Evolutionary conservation across 306 rosid genomes (phyloP), one percentile per base, ranked within the genome.

Genomic region (Cicer arietinum): DNA sequence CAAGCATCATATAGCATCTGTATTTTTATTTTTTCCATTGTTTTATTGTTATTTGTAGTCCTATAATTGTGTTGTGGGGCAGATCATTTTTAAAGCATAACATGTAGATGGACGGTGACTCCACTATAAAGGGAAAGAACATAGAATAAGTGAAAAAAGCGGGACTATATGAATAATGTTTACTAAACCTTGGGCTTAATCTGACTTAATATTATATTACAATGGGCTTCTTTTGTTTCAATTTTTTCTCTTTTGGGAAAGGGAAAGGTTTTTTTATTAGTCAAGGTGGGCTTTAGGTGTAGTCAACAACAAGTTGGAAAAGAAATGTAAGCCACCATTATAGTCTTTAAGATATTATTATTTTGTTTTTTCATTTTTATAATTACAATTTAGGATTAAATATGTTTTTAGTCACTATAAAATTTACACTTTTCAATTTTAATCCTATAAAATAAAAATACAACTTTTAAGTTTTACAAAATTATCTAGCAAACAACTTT

Each of bases 1-100:
- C 85, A 82, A 56, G 82, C 84, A 57, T 88, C 84, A 59, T 82
- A 86, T 10, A 90, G 72, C 77, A 39, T 39, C 83, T 86, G 88
- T 17, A 90, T 80, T 78, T 90, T 90, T 87, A 69, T 84, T 7
- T 54, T 76, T 69, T 84, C 80, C 84, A 64, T 64, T 40, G 78
- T 37, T 2, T 10, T 1, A n/a, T 11, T 35, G 37, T 37, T 13
- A 74, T 7, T 17, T 11, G 13, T 41, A 43, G 47, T 13, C 39
- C 18, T 39, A 13, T 9, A 7, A 8, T 6, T 7, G 35, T 40
- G 65, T 20, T 56, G 62, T 4, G 39, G 14, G 12, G 64, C 12
- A 25, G 67, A n/a, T 64, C 39, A 74, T 2, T 41, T 61, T 65
- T n/a, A 41, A 79, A 52, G 30, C 53, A 48, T 16, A 37, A 58